Percentiles rank a stretch among this genome's conserved stretches.
These are phyloP conservation scores for Viridothelium virens DNA, from an alignment of 495 filamentous ascomycete species.

Conservation along the genomic window DNA sequence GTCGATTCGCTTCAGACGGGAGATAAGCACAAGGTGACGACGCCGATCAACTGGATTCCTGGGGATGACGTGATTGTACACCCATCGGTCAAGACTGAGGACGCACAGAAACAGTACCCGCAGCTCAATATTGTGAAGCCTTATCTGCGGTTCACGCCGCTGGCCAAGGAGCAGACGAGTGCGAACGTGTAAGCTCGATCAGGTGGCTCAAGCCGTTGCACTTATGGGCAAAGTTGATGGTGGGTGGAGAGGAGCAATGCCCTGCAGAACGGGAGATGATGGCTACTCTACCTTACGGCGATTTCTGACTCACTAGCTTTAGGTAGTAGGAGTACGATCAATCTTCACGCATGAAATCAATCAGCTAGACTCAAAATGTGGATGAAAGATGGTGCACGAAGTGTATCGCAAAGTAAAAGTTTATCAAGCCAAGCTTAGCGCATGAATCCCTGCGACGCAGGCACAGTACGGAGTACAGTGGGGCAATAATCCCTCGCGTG, in stretches of 20 bases:
- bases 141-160: conserved; percentile 49
- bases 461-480: background rate
- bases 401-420: background rate
- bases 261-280: too few relatives aligned
- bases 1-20: conserved; percentile 95
- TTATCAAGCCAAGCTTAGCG: too few relatives aligned
- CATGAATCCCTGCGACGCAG: background rate
- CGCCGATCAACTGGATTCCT: conserved; percentile 43
- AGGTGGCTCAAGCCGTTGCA: background rate
- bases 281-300: too few relatives aligned
- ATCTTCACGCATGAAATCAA: too few relatives aligned
- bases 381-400: too few relatives aligned
- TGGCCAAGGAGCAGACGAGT: conserved; percentile 37
- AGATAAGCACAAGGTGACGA: conserved; percentile 92
- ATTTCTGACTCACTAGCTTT: too few relatives aligned
- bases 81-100: conserved; percentile 74
- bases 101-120: conserved; percentile 83
- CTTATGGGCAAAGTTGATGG: too few relatives aligned
- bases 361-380: too few relatives aligned
- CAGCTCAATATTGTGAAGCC: conserved; percentile 91
- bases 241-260: too few relatives aligned
- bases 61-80: conserved; percentile 83
- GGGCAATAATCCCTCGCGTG: conserved; percentile 5
- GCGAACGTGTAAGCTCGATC: conserved; percentile 25
- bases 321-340: too few relatives aligned